Evolutionary conservation across 768 basidiomycete species (phyloP).

Genomic region (Russula griseocarnosa): DNA sequence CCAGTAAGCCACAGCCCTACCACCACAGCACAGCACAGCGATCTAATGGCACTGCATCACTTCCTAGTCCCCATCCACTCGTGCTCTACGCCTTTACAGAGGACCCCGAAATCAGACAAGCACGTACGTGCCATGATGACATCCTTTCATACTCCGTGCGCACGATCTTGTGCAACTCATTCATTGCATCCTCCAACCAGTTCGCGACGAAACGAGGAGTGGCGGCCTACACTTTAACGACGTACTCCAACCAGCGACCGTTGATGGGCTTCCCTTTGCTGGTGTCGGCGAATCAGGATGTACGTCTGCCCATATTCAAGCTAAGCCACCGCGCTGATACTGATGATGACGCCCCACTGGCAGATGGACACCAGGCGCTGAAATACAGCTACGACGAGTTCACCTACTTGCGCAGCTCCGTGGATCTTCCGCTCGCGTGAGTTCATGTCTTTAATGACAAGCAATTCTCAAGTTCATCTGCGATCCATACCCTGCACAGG

Average conservation of each 20-base stretch:
- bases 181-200: constrained; percentile 19
- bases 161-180: neutral
- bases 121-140: constrained; percentile 5
- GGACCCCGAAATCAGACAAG: constrained; percentile 20
- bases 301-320: constrained; percentile 18
- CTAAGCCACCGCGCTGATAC: neutral
- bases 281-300: constrained; percentile 35
- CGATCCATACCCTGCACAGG: constrained; percentile 34
- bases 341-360: neutral
- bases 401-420: constrained; percentile 44
- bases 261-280: constrained; percentile 30
- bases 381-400: constrained; percentile 41
- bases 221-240: constrained; percentile 38
- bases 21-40: neutral
- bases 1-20: constrained; percentile 38
- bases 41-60: neutral
- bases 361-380: constrained; percentile 33
- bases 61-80: constrained; percentile 22
- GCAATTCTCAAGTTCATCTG: neutral
- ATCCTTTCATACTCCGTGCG: neutral
- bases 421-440: constrained; percentile 58
- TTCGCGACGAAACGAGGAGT: constrained; percentile 34
- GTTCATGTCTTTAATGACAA: constrained; percentile 26
- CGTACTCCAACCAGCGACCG: constrained; percentile 29
- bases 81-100: constrained; percentile 27